Percentiles rank a stretch among this genome's conserved stretches.
phyloP scores from a whole-genome alignment of 495 filamentous ascomycete species.

The Chaetomidium leptoderma region DNA sequence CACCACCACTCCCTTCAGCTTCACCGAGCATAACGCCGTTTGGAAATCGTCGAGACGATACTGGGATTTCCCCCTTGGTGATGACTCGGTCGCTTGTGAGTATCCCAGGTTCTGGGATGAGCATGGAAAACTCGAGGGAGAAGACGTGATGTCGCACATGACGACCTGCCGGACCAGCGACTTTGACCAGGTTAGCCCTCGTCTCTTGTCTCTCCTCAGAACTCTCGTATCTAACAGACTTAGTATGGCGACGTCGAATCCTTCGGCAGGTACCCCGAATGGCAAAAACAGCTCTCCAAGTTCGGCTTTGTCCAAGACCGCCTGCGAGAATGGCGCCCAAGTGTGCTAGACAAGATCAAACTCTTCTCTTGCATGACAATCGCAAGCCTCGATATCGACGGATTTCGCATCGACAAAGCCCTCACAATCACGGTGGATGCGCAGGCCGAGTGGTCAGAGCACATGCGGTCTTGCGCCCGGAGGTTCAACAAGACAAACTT shows the following conservation, averaged over 20 bases:
- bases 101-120: slow-evolving; percentile 67
- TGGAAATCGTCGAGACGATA: slow-evolving; percentile 58
- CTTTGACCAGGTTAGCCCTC: slow-evolving; percentile 49
- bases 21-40: slow-evolving; percentile 51
- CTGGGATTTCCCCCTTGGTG: slow-evolving; percentile 57
- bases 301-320: slow-evolving; percentile 72
- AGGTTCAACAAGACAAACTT: slow-evolving; percentile 59
- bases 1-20: slow-evolving; percentile 53
- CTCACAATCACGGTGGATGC: slow-evolving; percentile 61
- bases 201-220: not conserved
- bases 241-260: slow-evolving; percentile 61
- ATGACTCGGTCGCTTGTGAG: slow-evolving; percentile 53
- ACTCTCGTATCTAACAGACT: too few relatives aligned
- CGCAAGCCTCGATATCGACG: slow-evolving; percentile 60
- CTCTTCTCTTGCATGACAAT: slow-evolving; percentile 67
- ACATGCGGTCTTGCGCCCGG: slow-evolving; percentile 53
- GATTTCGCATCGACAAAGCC: slow-evolving; percentile 65
- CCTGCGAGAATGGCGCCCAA: slow-evolving; percentile 65
- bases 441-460: slow-evolving; percentile 52
- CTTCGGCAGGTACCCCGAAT: slow-evolving; percentile 65
- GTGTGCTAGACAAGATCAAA: slow-evolving; percentile 55
- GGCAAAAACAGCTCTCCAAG: slow-evolving; percentile 60
- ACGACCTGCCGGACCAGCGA: slow-evolving; percentile 62
- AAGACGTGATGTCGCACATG: slow-evolving; percentile 38
- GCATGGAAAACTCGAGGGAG: slow-evolving; percentile 37